Evolutionary conservation across 2,329 filamentous ascomycete genomes (phyloP).

Genomic region (Aspergillus ruber): DNA sequence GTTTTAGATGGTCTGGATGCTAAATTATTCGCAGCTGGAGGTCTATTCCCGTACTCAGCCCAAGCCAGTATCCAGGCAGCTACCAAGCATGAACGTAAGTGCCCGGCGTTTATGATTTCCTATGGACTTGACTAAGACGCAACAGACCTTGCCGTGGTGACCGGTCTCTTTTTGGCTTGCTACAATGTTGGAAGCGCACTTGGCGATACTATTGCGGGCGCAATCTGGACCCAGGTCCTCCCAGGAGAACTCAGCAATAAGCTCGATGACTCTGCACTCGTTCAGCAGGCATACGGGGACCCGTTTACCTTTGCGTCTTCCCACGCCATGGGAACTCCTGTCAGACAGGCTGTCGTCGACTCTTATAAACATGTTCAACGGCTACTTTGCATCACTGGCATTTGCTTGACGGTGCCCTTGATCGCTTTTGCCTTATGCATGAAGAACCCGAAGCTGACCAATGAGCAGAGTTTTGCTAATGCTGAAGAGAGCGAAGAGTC

Average conservation of each 20-base stretch:
- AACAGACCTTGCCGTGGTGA: conserved; percentile 56
- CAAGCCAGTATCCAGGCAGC: conserved; percentile 48
- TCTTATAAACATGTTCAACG: conserved; percentile 43
- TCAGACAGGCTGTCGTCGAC: conserved; percentile 38
- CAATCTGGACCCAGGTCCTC: conserved; percentile 57
- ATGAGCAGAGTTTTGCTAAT: conserved; percentile 41
- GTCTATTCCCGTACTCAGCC: conserved; percentile 53
- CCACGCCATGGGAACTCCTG: conserved; percentile 41
- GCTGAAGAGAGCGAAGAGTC: conserved; percentile 21
- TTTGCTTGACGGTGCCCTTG: conserved; percentile 43
- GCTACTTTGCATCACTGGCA: conserved; percentile 46
- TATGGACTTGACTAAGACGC: neutral
- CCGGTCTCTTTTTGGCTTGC: conserved; percentile 56
- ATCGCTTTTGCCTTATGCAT: conserved; percentile 42
- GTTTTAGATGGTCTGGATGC: neutral
- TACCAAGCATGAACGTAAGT: conserved; percentile 43
- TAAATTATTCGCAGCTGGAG: conserved; percentile 38
- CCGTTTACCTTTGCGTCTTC: conserved; percentile 34
- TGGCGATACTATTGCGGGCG: conserved; percentile 55
- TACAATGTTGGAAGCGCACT: conserved; percentile 59
- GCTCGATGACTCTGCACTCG: conserved; percentile 36
- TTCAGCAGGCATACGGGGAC: conserved; percentile 33
- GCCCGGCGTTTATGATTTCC: too few relatives aligned
- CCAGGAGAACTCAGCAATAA: conserved; percentile 39
- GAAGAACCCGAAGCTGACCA: conserved; percentile 41